Conservation (phyloP, 73 alveolate genomes). For the Paramecium caudatum region DNA sequence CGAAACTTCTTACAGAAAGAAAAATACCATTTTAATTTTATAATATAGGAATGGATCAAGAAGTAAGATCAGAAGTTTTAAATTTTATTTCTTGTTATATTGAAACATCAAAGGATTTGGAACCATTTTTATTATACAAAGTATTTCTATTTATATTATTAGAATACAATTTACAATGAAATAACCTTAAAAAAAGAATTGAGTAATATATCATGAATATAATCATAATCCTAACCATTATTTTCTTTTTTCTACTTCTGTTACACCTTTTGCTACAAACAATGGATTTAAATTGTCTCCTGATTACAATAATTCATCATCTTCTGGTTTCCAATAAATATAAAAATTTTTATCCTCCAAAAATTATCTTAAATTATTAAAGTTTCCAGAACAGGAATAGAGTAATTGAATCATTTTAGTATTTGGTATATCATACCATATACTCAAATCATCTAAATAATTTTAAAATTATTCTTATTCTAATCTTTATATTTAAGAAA, state of each 20-base stretch:
- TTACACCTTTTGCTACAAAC: not conserved
- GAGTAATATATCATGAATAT: conserved; percentile 4
- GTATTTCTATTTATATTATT: not conserved
- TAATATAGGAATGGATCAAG: conserved; percentile 20
- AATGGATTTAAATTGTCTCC: not conserved
- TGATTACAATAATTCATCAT: not conserved
- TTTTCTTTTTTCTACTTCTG: conserved; percentile 27
- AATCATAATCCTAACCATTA: too few species aligned
- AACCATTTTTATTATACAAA: conserved; percentile 21
- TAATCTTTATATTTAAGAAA: not conserved
- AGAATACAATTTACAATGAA: conserved; percentile 35
- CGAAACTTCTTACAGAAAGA: not conserved
- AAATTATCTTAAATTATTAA: not conserved
- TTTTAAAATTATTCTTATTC: conserved; percentile 33
- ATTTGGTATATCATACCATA: conserved; percentile 37
- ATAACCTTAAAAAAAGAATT: conserved; percentile 26
- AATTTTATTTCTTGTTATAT: conserved; percentile 14
- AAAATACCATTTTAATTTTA: conserved; percentile 40
- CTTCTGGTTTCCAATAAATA: conserved; percentile 27
- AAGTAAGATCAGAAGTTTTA: conserved; percentile 36
- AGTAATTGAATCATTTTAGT: not conserved
- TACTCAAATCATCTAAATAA: not conserved
- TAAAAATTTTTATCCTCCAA: not conserved
- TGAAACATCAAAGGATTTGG: conserved; percentile 27
- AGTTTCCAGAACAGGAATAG: conserved; percentile 12